Conservation (phyloP, 1,139 yeast genomes). For the Candida sp. region DNA sequence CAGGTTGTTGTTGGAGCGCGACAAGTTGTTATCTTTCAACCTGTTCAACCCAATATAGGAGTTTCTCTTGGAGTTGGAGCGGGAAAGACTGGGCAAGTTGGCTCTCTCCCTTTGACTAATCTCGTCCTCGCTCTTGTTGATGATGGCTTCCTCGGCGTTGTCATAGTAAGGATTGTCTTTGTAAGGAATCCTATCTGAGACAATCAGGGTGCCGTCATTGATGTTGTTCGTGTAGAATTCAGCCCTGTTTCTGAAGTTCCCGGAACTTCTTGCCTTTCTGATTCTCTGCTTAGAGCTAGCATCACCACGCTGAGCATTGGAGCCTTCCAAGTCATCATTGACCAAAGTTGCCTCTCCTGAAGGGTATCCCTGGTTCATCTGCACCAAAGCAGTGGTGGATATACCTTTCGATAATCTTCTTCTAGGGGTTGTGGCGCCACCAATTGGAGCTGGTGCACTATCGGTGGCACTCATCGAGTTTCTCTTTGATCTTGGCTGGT, state of each 20-base stretch:
- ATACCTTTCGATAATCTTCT: constrained; percentile 22
- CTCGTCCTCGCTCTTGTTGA: background rate
- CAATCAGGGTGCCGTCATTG: background rate
- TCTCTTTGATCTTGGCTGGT: constrained; percentile 21
- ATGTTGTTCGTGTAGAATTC: constrained; percentile 17
- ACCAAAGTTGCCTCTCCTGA: constrained; percentile 16
- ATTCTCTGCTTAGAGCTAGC: constrained; percentile 15
- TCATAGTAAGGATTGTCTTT: constrained; percentile 31
- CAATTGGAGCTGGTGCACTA: constrained; percentile 3
- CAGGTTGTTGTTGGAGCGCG: constrained; percentile 18
- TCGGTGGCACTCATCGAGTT: constrained; percentile 30
- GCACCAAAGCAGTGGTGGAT: constrained; percentile 32
- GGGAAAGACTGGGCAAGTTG: constrained; percentile 39
- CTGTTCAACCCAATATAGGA: constrained; percentile 47
- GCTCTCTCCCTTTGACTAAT: constrained; percentile 25
- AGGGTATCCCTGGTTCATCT: constrained; percentile 19
- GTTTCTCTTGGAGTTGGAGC: constrained; percentile 31
- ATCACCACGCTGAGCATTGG: background rate
- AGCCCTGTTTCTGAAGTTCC: constrained; percentile 25
- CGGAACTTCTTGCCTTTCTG: constrained; percentile 41
- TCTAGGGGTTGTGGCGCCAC: constrained; percentile 9
- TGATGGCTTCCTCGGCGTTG: background rate
- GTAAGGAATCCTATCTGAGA: constrained; percentile 26
- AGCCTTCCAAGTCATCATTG: constrained; percentile 16
- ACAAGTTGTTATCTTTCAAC: constrained; percentile 34